Conservation (phyloP, 2,329 filamentous ascomycete species). For the Pseudogymnoascus sp. region DNA sequence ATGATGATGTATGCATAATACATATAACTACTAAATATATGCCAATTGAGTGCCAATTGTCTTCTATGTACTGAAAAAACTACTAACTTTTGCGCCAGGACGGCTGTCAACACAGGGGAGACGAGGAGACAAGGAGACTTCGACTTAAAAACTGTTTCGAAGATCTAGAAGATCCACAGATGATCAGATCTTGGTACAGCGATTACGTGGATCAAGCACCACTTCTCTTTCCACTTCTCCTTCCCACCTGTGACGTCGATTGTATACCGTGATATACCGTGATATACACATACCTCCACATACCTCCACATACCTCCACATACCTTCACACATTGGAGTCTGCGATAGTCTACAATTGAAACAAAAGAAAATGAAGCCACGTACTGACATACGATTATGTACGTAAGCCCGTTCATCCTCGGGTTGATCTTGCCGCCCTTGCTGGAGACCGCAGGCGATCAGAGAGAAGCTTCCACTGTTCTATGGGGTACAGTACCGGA, state of each 20-base stretch:
- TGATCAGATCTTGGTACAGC: slow-evolving; percentile 5
- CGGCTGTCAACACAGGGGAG: neutral
- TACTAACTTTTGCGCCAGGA: neutral
- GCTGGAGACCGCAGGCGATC: neutral
- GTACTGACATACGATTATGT: neutral
- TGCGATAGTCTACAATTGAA: neutral
- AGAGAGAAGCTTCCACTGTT: neutral
- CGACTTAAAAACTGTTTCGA: neutral
- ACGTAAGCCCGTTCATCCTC: neutral
- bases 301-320: too few species aligned
- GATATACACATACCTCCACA: neutral
- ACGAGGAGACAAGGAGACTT: neutral
- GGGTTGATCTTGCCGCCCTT: neutral
- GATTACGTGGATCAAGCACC: slow-evolving; percentile 1
- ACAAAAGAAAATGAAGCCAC: slow-evolving; percentile 1
- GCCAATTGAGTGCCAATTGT: neutral
- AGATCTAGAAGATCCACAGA: neutral
- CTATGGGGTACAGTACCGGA: neutral
- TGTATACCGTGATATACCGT: neutral
- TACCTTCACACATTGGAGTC: neutral
- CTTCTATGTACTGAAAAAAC: neutral
- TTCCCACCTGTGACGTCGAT: neutral
- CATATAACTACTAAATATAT: neutral
- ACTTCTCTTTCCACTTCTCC: slow-evolving; percentile 6
- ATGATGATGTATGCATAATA: neutral